Percentiles rank a stretch among this genome's conserved stretches.
phyloP scores from a whole-genome alignment of 2,329 filamentous ascomycete genomes.

The Alternaria viburni region DNA sequence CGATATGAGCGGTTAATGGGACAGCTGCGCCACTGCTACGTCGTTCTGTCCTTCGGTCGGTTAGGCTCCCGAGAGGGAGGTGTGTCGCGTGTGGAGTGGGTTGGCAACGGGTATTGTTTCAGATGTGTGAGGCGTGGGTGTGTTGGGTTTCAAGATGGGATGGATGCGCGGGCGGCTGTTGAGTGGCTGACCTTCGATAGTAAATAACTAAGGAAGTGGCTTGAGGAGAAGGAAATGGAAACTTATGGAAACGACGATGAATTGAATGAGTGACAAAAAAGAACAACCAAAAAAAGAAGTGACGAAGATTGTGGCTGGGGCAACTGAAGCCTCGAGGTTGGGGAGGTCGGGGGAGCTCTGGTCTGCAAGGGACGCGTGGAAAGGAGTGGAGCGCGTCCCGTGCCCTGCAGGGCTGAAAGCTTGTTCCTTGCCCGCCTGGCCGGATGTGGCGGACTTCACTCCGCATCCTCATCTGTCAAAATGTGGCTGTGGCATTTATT shows the following conservation, averaged over 20 bases:
- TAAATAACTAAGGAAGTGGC: background rate
- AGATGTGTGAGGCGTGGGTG: slow-evolving; percentile 10
- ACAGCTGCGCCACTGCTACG: slow-evolving; percentile 9
- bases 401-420: slow-evolving; percentile 15
- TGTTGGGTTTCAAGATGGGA: slow-evolving; percentile 4
- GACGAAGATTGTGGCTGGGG: slow-evolving; percentile 20
- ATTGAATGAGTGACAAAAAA: background rate
- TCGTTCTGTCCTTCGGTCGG: slow-evolving; percentile 16
- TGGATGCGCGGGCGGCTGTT: background rate
- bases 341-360: slow-evolving; percentile 21
- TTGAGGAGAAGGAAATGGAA: background rate
- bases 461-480: background rate
- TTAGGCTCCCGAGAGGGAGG: slow-evolving; percentile 15
- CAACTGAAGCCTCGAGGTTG: slow-evolving; percentile 2
- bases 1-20: slow-evolving; percentile 2
- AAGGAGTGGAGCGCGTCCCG: slow-evolving; percentile 6
- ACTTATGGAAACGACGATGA: background rate
- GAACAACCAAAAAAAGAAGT: background rate
- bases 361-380: slow-evolving; percentile 22
- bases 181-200: background rate
- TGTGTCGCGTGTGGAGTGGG: slow-evolving; percentile 23
- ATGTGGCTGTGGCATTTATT: slow-evolving; percentile 2
- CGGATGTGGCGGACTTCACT: slow-evolving; percentile 7
- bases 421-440: slow-evolving; percentile 6
- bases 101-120: slow-evolving; percentile 12